Conservation (phyloP, 2,329 filamentous ascomycete species). For the Furcasterigmium furcatum region DNA sequence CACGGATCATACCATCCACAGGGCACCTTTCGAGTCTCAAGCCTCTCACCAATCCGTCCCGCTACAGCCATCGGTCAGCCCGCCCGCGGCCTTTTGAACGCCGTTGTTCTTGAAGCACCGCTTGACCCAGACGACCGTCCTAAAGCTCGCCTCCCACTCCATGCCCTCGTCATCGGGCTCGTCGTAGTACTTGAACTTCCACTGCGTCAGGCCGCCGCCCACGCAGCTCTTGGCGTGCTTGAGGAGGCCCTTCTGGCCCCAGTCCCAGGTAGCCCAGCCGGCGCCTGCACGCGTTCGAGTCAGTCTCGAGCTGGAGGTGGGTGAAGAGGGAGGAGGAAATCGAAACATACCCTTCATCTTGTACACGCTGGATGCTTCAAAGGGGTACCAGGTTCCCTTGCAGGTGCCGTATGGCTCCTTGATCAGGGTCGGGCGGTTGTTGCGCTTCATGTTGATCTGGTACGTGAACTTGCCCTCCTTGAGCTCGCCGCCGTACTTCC, state of each 20-base stretch:
- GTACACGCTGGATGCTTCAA: neutral
- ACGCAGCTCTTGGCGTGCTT: constrained; percentile 2
- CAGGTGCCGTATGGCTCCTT: constrained; percentile 15
- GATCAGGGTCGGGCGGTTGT: constrained; percentile 18
- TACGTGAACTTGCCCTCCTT: constrained; percentile 17
- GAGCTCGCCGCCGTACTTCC: constrained; percentile 21
- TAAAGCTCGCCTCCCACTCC: constrained; percentile 7
- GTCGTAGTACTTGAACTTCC: constrained; percentile 7
- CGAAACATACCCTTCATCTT: neutral
- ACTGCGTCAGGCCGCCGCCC: constrained; percentile 2
- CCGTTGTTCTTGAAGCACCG: constrained; percentile 8
- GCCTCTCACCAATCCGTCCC: neutral
- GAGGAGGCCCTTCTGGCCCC: constrained; percentile 12
- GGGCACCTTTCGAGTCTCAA: neutral
- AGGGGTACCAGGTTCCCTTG: constrained; percentile 14
- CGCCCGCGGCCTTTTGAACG: neutral
- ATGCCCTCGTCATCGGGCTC: neutral
- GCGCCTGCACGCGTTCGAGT: constrained; percentile 8
- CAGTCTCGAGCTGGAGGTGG: neutral
- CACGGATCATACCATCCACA: neutral
- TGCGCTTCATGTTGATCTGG: constrained; percentile 13
- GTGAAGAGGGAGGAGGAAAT: neutral
- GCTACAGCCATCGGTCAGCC: neutral
- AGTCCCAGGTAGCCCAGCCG: constrained; percentile 19
- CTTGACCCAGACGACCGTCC: constrained; percentile 2